Percentiles rank a stretch among this genome's conserved stretches.
Evolutionary conservation across 2,329 filamentous ascomycete species (phyloP).

Genomic region (Colletotrichum salicis): DNA sequence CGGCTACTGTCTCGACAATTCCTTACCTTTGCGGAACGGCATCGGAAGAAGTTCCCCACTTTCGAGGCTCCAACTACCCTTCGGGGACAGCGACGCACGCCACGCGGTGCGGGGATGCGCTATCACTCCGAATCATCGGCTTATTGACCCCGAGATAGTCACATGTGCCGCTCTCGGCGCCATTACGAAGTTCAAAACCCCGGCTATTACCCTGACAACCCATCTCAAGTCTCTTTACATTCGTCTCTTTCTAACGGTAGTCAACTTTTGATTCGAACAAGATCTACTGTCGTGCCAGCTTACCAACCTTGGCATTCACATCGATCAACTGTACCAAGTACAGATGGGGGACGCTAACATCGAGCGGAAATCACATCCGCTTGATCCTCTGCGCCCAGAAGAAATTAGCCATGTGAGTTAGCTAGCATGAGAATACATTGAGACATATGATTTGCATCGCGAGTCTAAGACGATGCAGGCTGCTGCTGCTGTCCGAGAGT

Average conservation of each 20-base stretch:
- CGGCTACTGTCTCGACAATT: slow-evolving; percentile 27
- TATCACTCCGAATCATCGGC: slow-evolving; percentile 8
- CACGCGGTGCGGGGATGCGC: slow-evolving; percentile 13
- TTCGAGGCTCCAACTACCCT: slow-evolving; percentile 28
- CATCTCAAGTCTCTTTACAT: background rate
- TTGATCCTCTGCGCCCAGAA: slow-evolving; percentile 25
- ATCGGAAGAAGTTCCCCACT: slow-evolving; percentile 9
- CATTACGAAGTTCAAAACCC: background rate
- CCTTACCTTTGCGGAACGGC: slow-evolving; percentile 33
- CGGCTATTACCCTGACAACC: background rate
- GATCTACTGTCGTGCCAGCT: background rate
- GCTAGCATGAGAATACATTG: background rate
- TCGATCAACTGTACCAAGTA: too few relatives aligned
- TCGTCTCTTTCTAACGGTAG: background rate
- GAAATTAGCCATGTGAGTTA: slow-evolving; percentile 29
- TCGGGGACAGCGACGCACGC: slow-evolving; percentile 19
- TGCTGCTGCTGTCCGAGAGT: slow-evolving; percentile 1
- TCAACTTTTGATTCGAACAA: background rate
- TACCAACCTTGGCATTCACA: background rate
- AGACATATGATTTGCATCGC: too few relatives aligned
- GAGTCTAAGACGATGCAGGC: slow-evolving; percentile 3
- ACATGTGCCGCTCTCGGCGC: slow-evolving; percentile 12
- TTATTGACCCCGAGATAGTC: background rate
- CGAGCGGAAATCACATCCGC: background rate
- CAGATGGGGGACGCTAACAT: background rate